These are phyloP conservation scores for Pseudopithomyces chartarum DNA, from an alignment of 2,329 filamentous ascomycete genomes.

Conservation along the genomic window DNA sequence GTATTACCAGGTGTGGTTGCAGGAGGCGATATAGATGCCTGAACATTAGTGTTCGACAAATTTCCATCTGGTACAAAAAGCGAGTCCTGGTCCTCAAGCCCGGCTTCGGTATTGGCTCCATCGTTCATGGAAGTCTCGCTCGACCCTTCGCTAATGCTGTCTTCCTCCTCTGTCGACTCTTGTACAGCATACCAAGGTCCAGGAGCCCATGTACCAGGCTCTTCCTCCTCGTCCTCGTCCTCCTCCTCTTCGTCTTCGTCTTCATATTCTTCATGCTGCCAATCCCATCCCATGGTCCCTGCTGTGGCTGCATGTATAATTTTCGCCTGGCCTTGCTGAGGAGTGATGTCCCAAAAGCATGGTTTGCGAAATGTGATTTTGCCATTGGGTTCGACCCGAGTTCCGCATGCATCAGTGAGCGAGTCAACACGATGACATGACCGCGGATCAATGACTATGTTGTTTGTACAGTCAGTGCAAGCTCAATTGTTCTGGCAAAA, in stretches of 20 bases:
- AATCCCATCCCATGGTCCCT: no score
- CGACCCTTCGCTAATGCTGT: background rate
- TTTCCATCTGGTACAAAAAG: background rate
- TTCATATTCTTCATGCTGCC: no score
- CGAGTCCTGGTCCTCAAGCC: background rate
- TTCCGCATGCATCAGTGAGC: slow-evolving; percentile 17
- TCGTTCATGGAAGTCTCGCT: background rate
- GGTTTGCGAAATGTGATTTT: background rate
- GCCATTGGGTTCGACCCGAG: background rate
- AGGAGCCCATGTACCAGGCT: no score
- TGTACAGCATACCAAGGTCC: no score
- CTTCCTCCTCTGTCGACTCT: background rate
- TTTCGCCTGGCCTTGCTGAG: background rate
- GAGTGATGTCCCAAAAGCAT: slow-evolving; percentile 17
- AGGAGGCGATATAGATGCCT: no score
- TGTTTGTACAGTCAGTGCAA: no score
- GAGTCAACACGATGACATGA: slow-evolving; percentile 20
- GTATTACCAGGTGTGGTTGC: no score
- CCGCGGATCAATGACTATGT: slow-evolving; percentile 25
- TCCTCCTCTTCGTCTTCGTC: background rate
- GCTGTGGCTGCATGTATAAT: background rate
- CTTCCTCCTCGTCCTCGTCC: background rate
- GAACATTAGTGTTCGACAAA: no score
- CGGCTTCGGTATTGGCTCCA: background rate
- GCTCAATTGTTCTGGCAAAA: no score